phyloP scores from a whole-genome alignment of 2,329 filamentous ascomycete species.

The Coleophoma cylindrospora region DNA sequence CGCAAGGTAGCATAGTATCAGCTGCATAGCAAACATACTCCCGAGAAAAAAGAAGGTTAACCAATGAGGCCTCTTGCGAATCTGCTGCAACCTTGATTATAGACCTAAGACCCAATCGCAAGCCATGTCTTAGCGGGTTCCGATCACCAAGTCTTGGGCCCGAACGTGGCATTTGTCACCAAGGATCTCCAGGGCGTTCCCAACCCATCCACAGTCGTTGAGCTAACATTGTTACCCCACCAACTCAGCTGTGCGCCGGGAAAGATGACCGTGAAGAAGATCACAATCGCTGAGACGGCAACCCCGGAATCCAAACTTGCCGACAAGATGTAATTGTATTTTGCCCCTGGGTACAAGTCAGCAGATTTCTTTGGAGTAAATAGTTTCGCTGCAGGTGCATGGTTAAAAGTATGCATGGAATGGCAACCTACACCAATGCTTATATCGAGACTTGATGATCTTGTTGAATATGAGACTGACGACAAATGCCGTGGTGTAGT shows the following conservation, averaged over 20 bases:
- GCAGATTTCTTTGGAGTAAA: background rate
- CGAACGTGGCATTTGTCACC: background rate
- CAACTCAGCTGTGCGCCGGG: slow-evolving; percentile 50
- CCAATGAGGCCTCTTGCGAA: too few relatives aligned
- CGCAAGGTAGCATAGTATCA: too few relatives aligned
- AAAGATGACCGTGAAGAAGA: slow-evolving; percentile 67
- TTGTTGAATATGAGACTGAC: slow-evolving; percentile 68
- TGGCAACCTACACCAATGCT: background rate
- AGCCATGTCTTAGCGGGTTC: too few relatives aligned
- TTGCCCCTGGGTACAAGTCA: background rate
- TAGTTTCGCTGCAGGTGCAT: background rate
- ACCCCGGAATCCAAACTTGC: slow-evolving; percentile 66
- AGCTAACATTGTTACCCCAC: slow-evolving; percentile 46
- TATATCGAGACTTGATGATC: slow-evolving; percentile 50
- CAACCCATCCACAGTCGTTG: background rate
- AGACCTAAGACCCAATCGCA: too few relatives aligned
- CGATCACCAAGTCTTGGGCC: background rate
- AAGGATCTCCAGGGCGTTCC: background rate
- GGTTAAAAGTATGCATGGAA: background rate
- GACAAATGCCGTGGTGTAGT: slow-evolving; percentile 67
- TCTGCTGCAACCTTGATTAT: too few relatives aligned
- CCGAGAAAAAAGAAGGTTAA: too few relatives aligned
- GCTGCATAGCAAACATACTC: too few relatives aligned
- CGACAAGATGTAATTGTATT: slow-evolving; percentile 50
- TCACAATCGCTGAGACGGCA: slow-evolving; percentile 59